Base-by-base conservation (phyloP, 768 basidiomycete species). In the Trametes meyenii region DNA sequence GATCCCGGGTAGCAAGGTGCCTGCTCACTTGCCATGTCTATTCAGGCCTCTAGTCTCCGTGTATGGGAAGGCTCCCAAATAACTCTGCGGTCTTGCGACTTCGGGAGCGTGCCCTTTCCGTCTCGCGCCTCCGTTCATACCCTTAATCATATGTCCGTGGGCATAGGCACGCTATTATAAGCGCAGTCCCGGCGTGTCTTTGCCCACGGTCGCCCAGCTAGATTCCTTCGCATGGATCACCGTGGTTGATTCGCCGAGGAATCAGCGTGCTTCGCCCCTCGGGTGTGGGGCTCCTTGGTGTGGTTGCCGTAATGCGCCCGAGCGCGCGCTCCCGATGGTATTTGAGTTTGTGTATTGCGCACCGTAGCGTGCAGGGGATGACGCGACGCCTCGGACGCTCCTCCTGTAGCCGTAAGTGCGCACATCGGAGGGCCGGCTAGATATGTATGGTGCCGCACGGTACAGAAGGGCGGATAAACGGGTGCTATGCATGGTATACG, bases 251-350 rank as follows among this genome's bases (percentile, higher is more conserved):
- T 56, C 58, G 49, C 62, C 62, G 62, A 64, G 62, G 50, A 55
- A 59, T 59, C 49, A 46, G 62, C 62, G 57, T 26, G 62, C 57
- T 50, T 55, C 53, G 29, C 14, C 23, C 45, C 17, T 42, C 13
- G 19, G 33, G 49, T 38, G 19, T 51, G 39, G 24, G 19, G 2
- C 29, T 33, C 39, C 46, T 7, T 42, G 48, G 52, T 38, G 55
- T 36, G 58, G 50, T 63, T 60, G 63, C 63, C 63, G 63, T 64
- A 60, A 64, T 60, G 45, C 58, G 24, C 43, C 63, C 63, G 63
- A 45, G 63, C 58, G 59, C 50, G 58, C 52, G 52, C 60, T 43
- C 39, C 48, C 42, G 51, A 26, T 36, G 50, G 16, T 46, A 48
- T 53, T 44, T 53, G 43, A 53, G 51, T 35, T 53, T 53, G 50